Base-by-base conservation (phyloP, 306 rosid species). In the Vigna nakashimae region DNA sequence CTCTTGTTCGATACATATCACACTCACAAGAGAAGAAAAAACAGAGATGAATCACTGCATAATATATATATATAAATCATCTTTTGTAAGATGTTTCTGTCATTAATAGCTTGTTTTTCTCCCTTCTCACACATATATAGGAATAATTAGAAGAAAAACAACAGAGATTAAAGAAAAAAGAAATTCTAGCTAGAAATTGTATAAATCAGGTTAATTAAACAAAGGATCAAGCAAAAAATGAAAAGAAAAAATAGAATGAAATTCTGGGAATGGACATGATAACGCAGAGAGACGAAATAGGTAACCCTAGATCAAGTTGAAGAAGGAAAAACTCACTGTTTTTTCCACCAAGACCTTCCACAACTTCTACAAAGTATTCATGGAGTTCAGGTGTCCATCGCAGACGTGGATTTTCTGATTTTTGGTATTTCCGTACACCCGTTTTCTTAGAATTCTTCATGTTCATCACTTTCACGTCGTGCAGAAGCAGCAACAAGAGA, bases 341-440 rank as follows among this genome's bases (percentile, higher is more conserved):
- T 76, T 65, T 72, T 16, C 87, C 87, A 20, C 87, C 87, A 0
- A 84, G 65, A 66, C 73, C 38, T 84, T 76, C 65, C 17, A 84
- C 87, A 50, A 36, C 66, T 57, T 84, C 80, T 65, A 84, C 80
- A 53, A 84, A 84, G 73, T 65, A 79, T 40, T 71, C 43, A 72
- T 84, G 87, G 71, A 84, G 87, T 7, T 84, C 82, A 3, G 80
- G 79, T 4, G 84, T 84, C 87, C 87, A 84, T 13, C 87, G 53
- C 6, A 84, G 66, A 3, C 87, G 82, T 46, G 87, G 84, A 10
- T 65, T 78, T 17, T 84, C 84, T 0, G 84, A 80, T 71, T 84
- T 84, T 34, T 71, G 76, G 62, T 84, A 84, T n/a, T 76, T 70
- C 53, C 87, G 50, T 17, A 58, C 84, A 5, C 55, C 30, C 2